These are phyloP conservation scores for Ricinus communis DNA, from an alignment of 345 rosid genomes.

Conservation along the genomic window DNA sequence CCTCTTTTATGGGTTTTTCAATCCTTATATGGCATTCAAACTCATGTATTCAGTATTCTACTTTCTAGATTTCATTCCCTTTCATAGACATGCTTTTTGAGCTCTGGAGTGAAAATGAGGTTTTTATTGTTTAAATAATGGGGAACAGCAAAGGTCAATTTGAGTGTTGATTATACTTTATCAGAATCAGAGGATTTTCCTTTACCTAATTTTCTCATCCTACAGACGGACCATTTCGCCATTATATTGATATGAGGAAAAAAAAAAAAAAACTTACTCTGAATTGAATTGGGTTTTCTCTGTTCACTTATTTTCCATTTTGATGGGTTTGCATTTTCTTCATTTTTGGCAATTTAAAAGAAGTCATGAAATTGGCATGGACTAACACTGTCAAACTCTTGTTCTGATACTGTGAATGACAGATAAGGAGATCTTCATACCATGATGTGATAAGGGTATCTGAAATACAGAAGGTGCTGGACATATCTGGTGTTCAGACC, in stretches of 20 bases:
- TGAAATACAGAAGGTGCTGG: slow-evolving; percentile 59
- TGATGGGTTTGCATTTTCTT: too few relatives aligned
- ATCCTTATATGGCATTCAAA: neutral
- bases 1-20: slow-evolving; percentile 6
- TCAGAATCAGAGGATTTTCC: slow-evolving; percentile 8
- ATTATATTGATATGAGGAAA: too few relatives aligned
- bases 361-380: neutral
- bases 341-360: neutral
- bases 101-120: neutral
- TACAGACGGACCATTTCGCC: too few relatives aligned
- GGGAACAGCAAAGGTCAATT: neutral
- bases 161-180: neutral
- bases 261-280: too few relatives aligned
- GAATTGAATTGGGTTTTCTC: too few relatives aligned
- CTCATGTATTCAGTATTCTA: neutral
- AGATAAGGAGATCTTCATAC: slow-evolving; percentile 76
- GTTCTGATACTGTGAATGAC: slow-evolving; percentile 11
- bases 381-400: neutral
- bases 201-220: too few relatives aligned
- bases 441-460: slow-evolving; percentile 71
- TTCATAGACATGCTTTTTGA: too few relatives aligned
- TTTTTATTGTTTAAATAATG: neutral
- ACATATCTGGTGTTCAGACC: slow-evolving; percentile 62
- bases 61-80: slow-evolving; percentile 1
- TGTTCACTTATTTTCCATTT: too few relatives aligned